Percentiles rank a stretch among this genome's conserved stretches.
These are phyloP conservation scores for Actinomortierella ambigua DNA, from an alignment of 371 early-diverging fungal species.

Conservation along the genomic window DNA sequence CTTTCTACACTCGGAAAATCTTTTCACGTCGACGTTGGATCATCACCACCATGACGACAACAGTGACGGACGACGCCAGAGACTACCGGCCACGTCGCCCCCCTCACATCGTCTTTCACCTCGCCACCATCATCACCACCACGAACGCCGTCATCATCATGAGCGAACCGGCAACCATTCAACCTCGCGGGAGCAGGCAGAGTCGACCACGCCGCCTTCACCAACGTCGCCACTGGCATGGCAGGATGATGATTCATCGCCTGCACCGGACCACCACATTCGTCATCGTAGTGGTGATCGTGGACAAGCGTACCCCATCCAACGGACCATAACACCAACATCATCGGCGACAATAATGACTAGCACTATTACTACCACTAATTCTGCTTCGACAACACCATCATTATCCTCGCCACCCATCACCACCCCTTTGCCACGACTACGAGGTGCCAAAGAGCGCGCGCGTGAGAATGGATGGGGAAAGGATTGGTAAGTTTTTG, in stretches of 20 bases:
- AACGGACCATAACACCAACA: neutral
- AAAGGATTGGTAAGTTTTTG: conserved; percentile 25
- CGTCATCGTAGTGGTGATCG: conserved; percentile 1
- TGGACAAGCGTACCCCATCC: neutral
- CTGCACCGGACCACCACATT: neutral
- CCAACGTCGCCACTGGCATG: conserved; percentile 5
- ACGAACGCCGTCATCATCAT: neutral
- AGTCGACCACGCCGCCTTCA: conserved; percentile 2
- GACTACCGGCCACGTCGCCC: no score
- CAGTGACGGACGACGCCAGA: no score
- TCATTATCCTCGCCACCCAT: neutral
- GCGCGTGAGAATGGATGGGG: conserved; percentile 12
- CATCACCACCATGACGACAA: no score
- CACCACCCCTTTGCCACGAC: conserved; percentile 5
- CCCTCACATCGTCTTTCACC: no score
- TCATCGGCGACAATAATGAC: conserved; percentile 7
- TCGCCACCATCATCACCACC: no score
- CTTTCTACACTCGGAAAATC: no score
- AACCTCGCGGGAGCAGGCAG: neutral
- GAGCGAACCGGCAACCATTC: neutral
- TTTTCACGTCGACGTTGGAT: no score
- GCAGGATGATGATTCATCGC: conserved; percentile 2
- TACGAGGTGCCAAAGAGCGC: conserved; percentile 15
- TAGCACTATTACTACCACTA: neutral
- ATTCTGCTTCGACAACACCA: neutral